Base-by-base conservation (phyloP, 345 rosid species). In the Nephelium lappaceum region DNA sequence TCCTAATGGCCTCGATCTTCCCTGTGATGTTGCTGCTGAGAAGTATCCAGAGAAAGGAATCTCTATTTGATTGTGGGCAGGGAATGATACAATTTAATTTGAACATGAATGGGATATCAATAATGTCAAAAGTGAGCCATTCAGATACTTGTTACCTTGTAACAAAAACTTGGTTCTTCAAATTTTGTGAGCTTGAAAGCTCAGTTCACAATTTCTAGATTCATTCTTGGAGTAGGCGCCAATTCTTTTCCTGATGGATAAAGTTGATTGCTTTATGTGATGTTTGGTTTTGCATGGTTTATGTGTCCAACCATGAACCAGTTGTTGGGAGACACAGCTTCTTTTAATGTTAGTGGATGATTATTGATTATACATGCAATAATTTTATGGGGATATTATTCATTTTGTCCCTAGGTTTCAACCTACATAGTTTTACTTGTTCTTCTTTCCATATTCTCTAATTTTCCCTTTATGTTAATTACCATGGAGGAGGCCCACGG, bases 1-100 rank as follows among this genome's bases (percentile, higher is more conserved):
- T 71, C 93, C 90, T 23, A 27, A 9, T 2, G 92, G 92, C 6
- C 80, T 84, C 75, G 92, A 86, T 88, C 87, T 87, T 79, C 91
- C 94, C 0, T 81, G 93, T 74, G 89, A 90, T 73, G 76, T 85
- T 81, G 86, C 85, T 74, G 73, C 74, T 57, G 83, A 80, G 81
- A 69, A 81, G 75, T 60, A 42, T 39, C 75, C 74, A 6, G 63
- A 58, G 77, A 58, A 69, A 43, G 65, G 18, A 31, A 21, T 11
- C 27, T 21, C 73, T 39, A 71, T 61, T 38, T 78, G 71, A 67
- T 69, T 24, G 65, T 38, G 63, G 69, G 11, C 73, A 18, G 12
- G 21, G 2, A 5, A 42, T n/a, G 68, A 39, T n/a, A 23, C 57
- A 49, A 43, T 64, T 7, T 12, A 63, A 12, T 16, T 14, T 15